Conservation (phyloP, 2,329 filamentous ascomycete genomes). For the Aphanoascus verrucosus region DNA sequence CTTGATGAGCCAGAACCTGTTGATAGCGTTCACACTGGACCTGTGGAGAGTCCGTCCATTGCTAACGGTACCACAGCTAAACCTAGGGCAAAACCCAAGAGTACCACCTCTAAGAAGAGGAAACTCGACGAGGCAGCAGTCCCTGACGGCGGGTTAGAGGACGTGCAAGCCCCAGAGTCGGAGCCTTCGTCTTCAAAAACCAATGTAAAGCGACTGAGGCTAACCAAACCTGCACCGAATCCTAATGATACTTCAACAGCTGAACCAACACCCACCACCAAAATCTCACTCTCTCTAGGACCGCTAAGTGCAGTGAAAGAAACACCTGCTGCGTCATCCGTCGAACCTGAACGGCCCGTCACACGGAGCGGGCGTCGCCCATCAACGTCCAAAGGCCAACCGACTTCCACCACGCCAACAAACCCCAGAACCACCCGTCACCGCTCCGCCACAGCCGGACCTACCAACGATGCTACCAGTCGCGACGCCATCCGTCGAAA, state of each 20-base stretch:
- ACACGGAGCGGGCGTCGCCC: constrained; percentile 10
- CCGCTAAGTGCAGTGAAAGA: constrained; percentile 10
- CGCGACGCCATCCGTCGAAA: constrained; percentile 31
- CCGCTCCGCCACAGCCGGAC: constrained; percentile 14
- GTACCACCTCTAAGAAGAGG: constrained; percentile 37
- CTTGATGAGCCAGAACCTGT: constrained; percentile 18
- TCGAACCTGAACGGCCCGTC: constrained; percentile 13
- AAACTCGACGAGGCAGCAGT: constrained; percentile 43
- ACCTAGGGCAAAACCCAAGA: constrained; percentile 21
- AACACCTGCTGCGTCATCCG: constrained; percentile 9
- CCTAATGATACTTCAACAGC: constrained; percentile 16
- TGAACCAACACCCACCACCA: constrained; percentile 10
- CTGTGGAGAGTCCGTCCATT: constrained; percentile 18
- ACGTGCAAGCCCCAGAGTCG: constrained; percentile 19
- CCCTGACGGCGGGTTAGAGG: constrained; percentile 18
- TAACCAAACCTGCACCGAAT: constrained; percentile 22
- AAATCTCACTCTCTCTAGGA: constrained; percentile 14
- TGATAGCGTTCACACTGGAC: constrained; percentile 18
- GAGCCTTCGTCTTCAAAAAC: constrained; percentile 17
- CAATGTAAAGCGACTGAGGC: constrained; percentile 32
- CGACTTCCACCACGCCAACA: constrained; percentile 18
- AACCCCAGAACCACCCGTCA: constrained; percentile 19
- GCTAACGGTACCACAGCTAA: constrained; percentile 21
- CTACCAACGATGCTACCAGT: constrained; percentile 10
- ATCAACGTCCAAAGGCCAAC: constrained; percentile 19